Evolutionary conservation across 208 protist genomes (phyloP), one percentile per base, ranked within the genome.

Genomic region (Angomonas deanei): DNA sequence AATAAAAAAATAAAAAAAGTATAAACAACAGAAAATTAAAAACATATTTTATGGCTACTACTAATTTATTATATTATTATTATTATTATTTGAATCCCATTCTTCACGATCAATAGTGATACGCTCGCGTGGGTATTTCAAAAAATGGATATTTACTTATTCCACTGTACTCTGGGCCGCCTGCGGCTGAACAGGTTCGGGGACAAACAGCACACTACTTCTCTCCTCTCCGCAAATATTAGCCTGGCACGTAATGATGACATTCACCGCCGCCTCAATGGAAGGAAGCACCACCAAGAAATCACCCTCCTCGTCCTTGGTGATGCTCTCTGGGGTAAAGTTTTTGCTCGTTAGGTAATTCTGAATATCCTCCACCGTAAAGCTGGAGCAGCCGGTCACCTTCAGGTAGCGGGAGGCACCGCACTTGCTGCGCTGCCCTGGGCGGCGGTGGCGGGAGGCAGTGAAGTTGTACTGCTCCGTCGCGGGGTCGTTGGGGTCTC

Each of bases 381-480:
- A 91, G 15, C 62, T 77, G 30, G 73, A 71, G 72, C 86, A 93
- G 17, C 84, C 84, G 3, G 82, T 93, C 39, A 96, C 84, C 69
- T 88, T 87, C 19, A 96, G 73, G 21, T 80, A 66, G 69, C 73
- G 83, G 8, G 83, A 88, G 26, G 84, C 79, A 24, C 64, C 60
- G 56, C 74, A 82, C 74, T 78, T 82, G 73, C 84, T 92, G 64
- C 89, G 84, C 72, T 93, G 86, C 13, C 76, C 80, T 13, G 84
- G 86, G 70, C 86, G 91, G 68, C 89, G 89, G 70, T 96, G 89
- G 58, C 89, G 84, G 15, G 84, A 80, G 2, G 89, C 83, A 27
- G 84, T 93, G 64, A 96, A 96, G 72, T 96, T 84, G 57, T 78
- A 96, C 84, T 93, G 86, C 19, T 67, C 48, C 57, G 86, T 93